Base-by-base conservation (phyloP, 2,329 filamentous ascomycete species). In the Juglanconis juglandina region DNA sequence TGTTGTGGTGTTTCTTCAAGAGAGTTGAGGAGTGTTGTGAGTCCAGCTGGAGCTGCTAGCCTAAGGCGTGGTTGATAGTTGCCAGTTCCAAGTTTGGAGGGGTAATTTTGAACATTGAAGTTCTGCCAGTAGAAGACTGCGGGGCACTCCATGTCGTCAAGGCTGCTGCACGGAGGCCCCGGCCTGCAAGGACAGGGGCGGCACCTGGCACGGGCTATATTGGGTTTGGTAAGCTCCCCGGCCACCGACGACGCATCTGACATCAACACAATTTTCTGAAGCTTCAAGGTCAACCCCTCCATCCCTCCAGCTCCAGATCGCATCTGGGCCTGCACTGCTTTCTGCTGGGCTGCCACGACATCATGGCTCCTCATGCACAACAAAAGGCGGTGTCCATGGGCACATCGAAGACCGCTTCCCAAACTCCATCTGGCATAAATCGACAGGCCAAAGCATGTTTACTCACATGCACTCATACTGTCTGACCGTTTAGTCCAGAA, bases 41-140 rank as follows among this genome's bases (percentile, higher is more conserved):
- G 39, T 42, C 10, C 24, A 2, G 24, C 24, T 9, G 39, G 1
- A 42, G n/a, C 39, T 13, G 10, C 11, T 5, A 4, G 10, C 7
- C 9, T 3, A 17, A 24, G n/a, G 4, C 17, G 50, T 17, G 32
- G 17, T 13, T 53, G n/a, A 41, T 39, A 42, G 10, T 42, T 33
- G 24, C 24, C 24, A 24, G 24, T 48, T 42, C 14, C 33, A 51
- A 35, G 4, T 34, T 59, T 59, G 44, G 57, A 59, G 57, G 57
- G 57, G 57, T 42, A 54, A 24, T 49, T 32, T 59, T 48, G 37
- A 34, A 14, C 7, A 17, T 49, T 49, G n/a, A 32, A 32, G 24
- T 34, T 34, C 32, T 5, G n/a, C 5, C 35, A 13, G 44, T 32
- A 9, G 7, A 17, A n/a, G 32, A 51, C 39, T 53, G 57, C 44